Evolutionary conservation across 805 yeast species (phyloP), one percentile per base, ranked within the genome.

Genomic region (Peterozyma toletana): DNA sequence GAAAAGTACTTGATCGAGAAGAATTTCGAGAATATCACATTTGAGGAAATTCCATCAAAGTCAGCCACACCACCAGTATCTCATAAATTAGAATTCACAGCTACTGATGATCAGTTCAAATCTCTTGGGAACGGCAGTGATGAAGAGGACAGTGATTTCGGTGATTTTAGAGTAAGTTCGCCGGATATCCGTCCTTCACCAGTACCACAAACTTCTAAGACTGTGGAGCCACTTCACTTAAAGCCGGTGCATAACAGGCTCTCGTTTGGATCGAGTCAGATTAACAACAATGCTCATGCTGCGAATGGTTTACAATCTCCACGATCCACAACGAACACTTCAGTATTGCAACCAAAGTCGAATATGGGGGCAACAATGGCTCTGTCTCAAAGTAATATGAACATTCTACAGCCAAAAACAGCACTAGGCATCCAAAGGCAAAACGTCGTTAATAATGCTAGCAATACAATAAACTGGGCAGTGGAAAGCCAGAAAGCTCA

Each of bases 1-100:
- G 60, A 58, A 36, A 17, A 9, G 4, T 51, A 46, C 33, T 40
- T 58, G 44, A 50, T 51, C 21, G 37, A 44, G 11, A 44, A 52
- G 16, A 47, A 48, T 17, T 41, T 37, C n/a, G 52, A 51, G 13
- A 44, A 45, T 35, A 50, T 54, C 27, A 42, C 39, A 14, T 29
- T 30, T 16, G 38, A 30, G 3, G 45, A 44, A 33, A 39, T 41
- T 13, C 30, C 30, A 29, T 3, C 15, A 15, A 38, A 16, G 11
- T 35, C 38, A 16, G 14, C 15, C 34, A 21, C 27, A 16, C 31
- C 31, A 29, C 35, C 38, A 30, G 33, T 39, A 3, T 21, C 13
- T 27, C 16, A 14, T 14, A 30, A 18, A 21, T 30, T 15, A 21
- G 27, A 7, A 4, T 21, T 21, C 27, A 21, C 27, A 21, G 7